A percentile compares a stretch with the other conserved stretches of the same genome.
phyloP scores from a whole-genome alignment of 306 rosid species.

The Echinosophora koreensis region DNA sequence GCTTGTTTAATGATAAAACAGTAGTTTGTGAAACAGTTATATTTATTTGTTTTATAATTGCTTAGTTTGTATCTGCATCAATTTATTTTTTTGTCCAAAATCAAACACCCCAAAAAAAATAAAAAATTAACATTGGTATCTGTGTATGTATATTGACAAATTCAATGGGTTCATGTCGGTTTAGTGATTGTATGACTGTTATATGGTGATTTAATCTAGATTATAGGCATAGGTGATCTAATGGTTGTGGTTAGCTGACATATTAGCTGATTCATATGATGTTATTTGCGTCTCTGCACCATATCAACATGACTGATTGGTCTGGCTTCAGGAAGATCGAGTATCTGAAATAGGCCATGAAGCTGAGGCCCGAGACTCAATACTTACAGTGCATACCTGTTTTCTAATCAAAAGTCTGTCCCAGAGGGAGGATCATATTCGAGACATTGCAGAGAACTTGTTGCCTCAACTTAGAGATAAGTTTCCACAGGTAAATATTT shows the following conservation, averaged over 20 bases:
- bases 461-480: slow-evolving; percentile 87
- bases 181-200: neutral
- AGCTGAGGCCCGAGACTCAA: slow-evolving; percentile 83
- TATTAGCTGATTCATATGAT: neutral
- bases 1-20: neutral
- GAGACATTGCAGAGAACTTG: slow-evolving; percentile 86
- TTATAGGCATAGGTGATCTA: neutral
- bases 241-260: slow-evolving; percentile 15
- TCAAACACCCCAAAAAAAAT: neutral
- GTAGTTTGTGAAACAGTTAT: neutral
- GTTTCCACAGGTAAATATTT: slow-evolving; percentile 83
- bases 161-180: neutral
- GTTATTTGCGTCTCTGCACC: slow-evolving; percentile 38
- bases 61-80: slow-evolving; percentile 30
- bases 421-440: slow-evolving; percentile 88
- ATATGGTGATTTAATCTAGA: slow-evolving; percentile 3
- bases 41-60: neutral
- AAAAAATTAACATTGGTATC: neutral
- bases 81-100: slow-evolving; percentile 17
- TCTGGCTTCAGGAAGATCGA: slow-evolving; percentile 84
- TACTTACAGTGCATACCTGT: slow-evolving; percentile 83
- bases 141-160: slow-evolving; percentile 16
- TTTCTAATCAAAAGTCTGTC: slow-evolving; percentile 85
- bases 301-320: slow-evolving; percentile 45
- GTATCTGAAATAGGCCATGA: slow-evolving; percentile 87